A percentile compares a stretch with the other conserved stretches of the same genome.
phyloP scores from a whole-genome alignment of 2,329 filamentous ascomycete species.

The Capronia epimyces region DNA sequence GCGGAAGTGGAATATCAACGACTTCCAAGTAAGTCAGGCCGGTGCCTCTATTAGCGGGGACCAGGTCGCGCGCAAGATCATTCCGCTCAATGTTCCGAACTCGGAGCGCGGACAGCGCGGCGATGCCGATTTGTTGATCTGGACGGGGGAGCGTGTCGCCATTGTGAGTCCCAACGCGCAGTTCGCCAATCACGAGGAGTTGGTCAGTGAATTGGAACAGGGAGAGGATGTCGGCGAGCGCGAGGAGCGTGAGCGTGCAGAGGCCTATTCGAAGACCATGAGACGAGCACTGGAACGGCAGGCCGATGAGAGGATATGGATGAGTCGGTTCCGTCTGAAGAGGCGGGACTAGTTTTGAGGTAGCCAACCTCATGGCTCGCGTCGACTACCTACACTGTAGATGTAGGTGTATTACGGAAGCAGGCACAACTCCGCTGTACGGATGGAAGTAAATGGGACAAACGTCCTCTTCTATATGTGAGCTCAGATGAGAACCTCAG shows the following conservation, averaged over 20 bases:
- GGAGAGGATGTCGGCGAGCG: slow-evolving; percentile 32
- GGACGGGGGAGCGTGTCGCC: slow-evolving; percentile 82
- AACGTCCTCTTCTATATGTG: too few species aligned
- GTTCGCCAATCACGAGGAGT: slow-evolving; percentile 34
- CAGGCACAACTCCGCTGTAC: too few species aligned
- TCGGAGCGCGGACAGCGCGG: slow-evolving; percentile 50
- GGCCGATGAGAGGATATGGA: slow-evolving; percentile 71
- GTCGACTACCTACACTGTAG: too few species aligned
- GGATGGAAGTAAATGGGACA: too few species aligned
- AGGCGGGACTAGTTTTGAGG: slow-evolving; percentile 9
- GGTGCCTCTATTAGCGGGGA: slow-evolving; percentile 16
- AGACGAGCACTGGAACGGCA: slow-evolving; percentile 67
- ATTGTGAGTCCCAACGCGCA: slow-evolving; percentile 42
- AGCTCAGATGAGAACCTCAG: too few species aligned
- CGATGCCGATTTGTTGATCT: slow-evolving; percentile 78
- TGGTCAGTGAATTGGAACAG: slow-evolving; percentile 41
- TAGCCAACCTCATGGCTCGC: neutral
- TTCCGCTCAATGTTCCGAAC: slow-evolving; percentile 46
- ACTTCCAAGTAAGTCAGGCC: slow-evolving; percentile 28
- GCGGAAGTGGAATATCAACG: slow-evolving; percentile 55
- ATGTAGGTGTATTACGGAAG: too few species aligned
- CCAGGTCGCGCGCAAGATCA: slow-evolving; percentile 23
- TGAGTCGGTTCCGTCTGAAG: slow-evolving; percentile 58
- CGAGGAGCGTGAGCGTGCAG: slow-evolving; percentile 44
- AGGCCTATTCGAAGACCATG: slow-evolving; percentile 66